phyloP scores from a whole-genome alignment of 2,329 filamentous ascomycete species.

The Ceratocystis cacaofunesta region DNA sequence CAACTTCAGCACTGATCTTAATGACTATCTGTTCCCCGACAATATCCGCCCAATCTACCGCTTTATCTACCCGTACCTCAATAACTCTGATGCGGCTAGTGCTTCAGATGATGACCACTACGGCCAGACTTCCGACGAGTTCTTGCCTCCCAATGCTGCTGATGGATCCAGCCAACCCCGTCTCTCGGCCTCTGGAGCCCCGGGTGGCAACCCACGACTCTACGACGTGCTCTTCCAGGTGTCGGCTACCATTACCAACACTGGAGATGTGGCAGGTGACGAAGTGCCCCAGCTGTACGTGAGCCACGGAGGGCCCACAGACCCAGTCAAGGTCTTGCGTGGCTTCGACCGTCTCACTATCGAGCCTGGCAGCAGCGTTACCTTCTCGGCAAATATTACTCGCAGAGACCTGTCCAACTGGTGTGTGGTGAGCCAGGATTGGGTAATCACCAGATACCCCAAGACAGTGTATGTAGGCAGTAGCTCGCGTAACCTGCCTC shows the following conservation, averaged over 20 bases:
- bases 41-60: slow-evolving; percentile 35
- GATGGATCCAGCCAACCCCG: slow-evolving; percentile 43
- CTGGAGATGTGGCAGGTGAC: slow-evolving; percentile 47
- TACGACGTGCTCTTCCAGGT: slow-evolving; percentile 57
- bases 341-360: slow-evolving; percentile 67
- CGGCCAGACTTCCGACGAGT: slow-evolving; percentile 41
- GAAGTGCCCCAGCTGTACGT: slow-evolving; percentile 69
- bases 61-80: slow-evolving; percentile 60
- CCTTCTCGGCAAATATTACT: slow-evolving; percentile 55
- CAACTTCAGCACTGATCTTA: slow-evolving; percentile 44
- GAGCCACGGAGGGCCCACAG: slow-evolving; percentile 60
- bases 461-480: slow-evolving; percentile 43
- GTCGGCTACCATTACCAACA: slow-evolving; percentile 56
- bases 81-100: slow-evolving; percentile 41
- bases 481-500: slow-evolving; percentile 39
- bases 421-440: slow-evolving; percentile 68
- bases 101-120: slow-evolving; percentile 46
- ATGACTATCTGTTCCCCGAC: slow-evolving; percentile 55
- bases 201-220: slow-evolving; percentile 50
- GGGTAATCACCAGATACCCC: slow-evolving; percentile 44
- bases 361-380: slow-evolving; percentile 48
- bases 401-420: slow-evolving; percentile 78
- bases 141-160: slow-evolving; percentile 43
- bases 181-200: slow-evolving; percentile 34
- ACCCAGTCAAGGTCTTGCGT: slow-evolving; percentile 53